Base-by-base conservation (phyloP, 2,329 filamentous ascomycete species). In the Parafenestella ontariensis region DNA sequence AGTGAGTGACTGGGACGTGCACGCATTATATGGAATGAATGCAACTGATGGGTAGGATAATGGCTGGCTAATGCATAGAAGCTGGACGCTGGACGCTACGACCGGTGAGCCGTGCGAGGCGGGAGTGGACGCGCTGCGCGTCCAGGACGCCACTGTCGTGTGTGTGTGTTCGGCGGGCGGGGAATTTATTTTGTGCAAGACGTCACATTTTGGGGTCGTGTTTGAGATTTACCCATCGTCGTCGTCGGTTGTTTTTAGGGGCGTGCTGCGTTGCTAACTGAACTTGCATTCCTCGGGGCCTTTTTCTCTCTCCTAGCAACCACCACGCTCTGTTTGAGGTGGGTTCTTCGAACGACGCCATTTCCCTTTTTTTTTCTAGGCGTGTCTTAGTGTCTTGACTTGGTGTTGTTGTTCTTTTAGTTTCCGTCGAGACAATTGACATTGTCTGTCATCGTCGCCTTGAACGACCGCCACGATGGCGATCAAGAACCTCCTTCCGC, bases 401-500 rank as follows among this genome's bases (percentile, higher is more conserved):
- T n/a, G n/a, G n/a, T n/a, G n/a, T n/a, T n/a, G n/a, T n/a, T n/a
- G n/a, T n/a, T n/a, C n/a, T n/a, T n/a, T n/a, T n/a, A n/a, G n/a
- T n/a, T n/a, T n/a, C n/a, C n/a, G n/a, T n/a, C n/a, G n/a, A 31
- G 11, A 11, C 11, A n/a, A n/a, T 5, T 11, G 28, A 31, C 28
- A 3, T 11, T 8, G 28, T 31, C 28, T n/a, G n/a, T n/a, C n/a
- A n/a, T n/a, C n/a, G n/a, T n/a, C n/a, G n/a, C n/a, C n/a, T n/a
- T n/a, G n/a, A n/a, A n/a, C n/a, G n/a, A 6, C n/a, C 18, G 9
- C n/a, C 44, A 47, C 17, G 13, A 59, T 59, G 56, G 49, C 52
- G 15, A 29, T 52, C 42, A 56, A 49, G n/a, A 54, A 57, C 15
- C 42, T 60, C 36, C 50, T 60, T 18, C 57, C 57, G 24, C 20